These are phyloP conservation scores for Selaginella tamariscina DNA, from an alignment of 75 land plant species.

Conservation along the genomic window DNA sequence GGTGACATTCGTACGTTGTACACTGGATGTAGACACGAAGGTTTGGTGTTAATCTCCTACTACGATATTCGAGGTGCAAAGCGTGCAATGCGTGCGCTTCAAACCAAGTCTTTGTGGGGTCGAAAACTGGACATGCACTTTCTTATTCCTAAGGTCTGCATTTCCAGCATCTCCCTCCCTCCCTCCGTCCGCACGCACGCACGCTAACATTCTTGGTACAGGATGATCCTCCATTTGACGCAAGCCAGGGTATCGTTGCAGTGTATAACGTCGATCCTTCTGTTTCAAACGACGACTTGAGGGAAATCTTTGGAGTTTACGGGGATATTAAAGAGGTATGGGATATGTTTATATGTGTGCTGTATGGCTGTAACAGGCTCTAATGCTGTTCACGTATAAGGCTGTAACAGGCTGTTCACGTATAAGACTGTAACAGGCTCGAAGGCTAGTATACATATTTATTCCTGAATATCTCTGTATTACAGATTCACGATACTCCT, in stretches of 20 bases:
- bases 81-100: background rate
- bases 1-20: conserved; percentile 1
- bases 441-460: no score
- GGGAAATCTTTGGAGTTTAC: background rate
- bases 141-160: background rate
- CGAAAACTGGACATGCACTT: background rate
- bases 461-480: background rate
- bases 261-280: background rate
- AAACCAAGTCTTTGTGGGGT: background rate
- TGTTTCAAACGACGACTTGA: background rate
- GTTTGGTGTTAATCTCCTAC: background rate
- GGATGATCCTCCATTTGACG: background rate
- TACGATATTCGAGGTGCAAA: background rate
- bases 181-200: no score
- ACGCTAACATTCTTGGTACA: no score
- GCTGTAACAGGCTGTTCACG: no score
- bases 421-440: no score
- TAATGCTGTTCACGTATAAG: no score
- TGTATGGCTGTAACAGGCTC: no score
- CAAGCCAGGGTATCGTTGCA: background rate
- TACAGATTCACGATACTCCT: background rate
- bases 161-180: no score
- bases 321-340: background rate
- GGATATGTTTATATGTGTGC: no score
- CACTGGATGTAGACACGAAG: background rate